Conservation (phyloP, 257 asterid genomes). For the Solanum gracilifrons region DNA sequence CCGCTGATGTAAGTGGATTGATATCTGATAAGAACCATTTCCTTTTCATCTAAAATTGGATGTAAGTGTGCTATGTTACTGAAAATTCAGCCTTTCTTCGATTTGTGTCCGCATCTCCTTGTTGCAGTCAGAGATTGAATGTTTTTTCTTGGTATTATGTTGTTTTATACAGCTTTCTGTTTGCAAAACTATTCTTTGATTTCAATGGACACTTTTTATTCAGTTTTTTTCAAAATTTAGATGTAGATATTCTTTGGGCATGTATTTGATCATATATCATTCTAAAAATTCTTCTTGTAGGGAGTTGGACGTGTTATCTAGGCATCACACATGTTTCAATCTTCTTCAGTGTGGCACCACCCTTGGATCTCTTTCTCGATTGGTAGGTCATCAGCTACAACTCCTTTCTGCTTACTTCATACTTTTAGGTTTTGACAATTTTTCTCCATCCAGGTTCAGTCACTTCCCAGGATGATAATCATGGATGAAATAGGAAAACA, state of each 20-base stretch:
- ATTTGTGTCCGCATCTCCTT: background rate
- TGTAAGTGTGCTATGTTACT: background rate
- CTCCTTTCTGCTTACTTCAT: background rate
- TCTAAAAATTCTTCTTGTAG: constrained; percentile 18
- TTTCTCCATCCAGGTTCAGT: constrained; percentile 64
- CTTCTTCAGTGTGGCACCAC: constrained; percentile 84
- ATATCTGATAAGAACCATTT: background rate
- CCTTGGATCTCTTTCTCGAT: constrained; percentile 90
- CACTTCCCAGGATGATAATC: constrained; percentile 96
- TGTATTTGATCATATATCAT: background rate
- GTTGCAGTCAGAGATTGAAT: background rate
- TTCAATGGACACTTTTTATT: background rate
- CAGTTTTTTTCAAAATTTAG: background rate
- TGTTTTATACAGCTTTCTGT: background rate
- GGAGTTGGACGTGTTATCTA: constrained; percentile 85
- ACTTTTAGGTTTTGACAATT: constrained; percentile 8
- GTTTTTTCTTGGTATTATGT: background rate
- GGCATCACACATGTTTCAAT: constrained; percentile 87
- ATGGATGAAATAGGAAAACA: constrained; percentile 91
- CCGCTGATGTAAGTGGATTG: background rate
- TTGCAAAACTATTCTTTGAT: background rate
- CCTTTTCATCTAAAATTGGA: background rate
- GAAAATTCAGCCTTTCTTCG: background rate
- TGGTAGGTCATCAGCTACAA: constrained; percentile 35
- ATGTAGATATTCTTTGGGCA: background rate